Evolutionary conservation across 2,329 filamentous ascomycete species (phyloP).

Genomic region (Fusarium oligoseptatum): DNA sequence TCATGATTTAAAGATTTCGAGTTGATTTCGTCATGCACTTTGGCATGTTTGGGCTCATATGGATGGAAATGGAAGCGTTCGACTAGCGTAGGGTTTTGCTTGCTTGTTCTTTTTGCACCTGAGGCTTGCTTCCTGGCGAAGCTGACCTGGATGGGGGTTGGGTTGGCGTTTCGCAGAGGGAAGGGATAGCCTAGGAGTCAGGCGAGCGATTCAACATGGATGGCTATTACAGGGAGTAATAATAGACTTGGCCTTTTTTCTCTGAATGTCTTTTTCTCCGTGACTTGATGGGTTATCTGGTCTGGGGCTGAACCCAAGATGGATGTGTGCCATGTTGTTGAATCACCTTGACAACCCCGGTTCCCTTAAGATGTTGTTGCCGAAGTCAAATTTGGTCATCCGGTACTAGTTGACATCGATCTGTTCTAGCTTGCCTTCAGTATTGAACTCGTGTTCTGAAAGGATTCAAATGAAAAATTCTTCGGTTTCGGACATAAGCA

Average conservation of each 20-base stretch:
- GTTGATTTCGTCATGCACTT: constrained; percentile 21
- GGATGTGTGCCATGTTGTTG: background rate
- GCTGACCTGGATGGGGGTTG: constrained; percentile 24
- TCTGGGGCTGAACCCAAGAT: background rate
- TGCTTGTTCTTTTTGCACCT: constrained; percentile 9
- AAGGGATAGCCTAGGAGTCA: constrained; percentile 29
- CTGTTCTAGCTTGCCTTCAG: no score
- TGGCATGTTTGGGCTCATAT: constrained; percentile 18
- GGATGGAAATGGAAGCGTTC: constrained; percentile 3
- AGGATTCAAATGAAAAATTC: no score
- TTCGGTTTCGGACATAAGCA: no score
- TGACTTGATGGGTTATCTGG: background rate
- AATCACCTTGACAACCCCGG: no score
- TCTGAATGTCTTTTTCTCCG: background rate
- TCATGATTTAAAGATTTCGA: constrained; percentile 5
- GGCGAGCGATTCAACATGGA: constrained; percentile 32
- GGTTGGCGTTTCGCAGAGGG: constrained; percentile 40
- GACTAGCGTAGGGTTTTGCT: constrained; percentile 1
- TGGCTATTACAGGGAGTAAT: constrained; percentile 35
- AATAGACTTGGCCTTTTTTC: constrained; percentile 24
- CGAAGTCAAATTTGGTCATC: no score
- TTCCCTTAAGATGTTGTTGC: no score
- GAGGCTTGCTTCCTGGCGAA: constrained; percentile 43
- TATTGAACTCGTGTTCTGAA: no score
- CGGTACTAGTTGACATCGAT: no score